Conservation (phyloP, 148 eudicot species). For the Vaccinium darrowii region DNA sequence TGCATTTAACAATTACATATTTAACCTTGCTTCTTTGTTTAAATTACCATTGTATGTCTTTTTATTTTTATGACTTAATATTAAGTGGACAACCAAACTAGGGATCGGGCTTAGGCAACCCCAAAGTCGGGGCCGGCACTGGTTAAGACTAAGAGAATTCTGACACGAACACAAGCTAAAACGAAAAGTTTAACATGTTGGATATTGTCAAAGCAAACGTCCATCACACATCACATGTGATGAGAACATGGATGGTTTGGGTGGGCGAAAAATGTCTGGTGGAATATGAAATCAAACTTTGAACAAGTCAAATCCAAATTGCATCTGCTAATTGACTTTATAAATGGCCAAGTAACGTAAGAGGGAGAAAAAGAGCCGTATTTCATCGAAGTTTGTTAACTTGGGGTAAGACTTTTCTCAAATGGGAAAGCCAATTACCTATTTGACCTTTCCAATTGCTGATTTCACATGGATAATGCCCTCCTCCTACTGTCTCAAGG, state of each 20-base stretch:
- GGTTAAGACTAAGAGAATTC: too few relatives aligned
- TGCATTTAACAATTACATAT: too few relatives aligned
- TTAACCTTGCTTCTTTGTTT: too few relatives aligned
- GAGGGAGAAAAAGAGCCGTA: neutral
- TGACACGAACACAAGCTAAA: too few relatives aligned
- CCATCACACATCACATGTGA: neutral
- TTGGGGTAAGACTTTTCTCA: neutral
- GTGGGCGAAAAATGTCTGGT: slow-evolving; percentile 5
- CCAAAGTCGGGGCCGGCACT: too few relatives aligned
- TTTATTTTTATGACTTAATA: too few relatives aligned
- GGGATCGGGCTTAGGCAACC: too few relatives aligned
- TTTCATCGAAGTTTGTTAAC: neutral
- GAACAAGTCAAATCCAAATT: neutral
- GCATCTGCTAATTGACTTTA: neutral
- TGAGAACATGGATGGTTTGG: neutral
- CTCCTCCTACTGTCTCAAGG: neutral
- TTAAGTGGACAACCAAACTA: too few relatives aligned
- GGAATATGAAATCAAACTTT: neutral
- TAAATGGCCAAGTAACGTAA: neutral
- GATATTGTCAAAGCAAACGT: too few relatives aligned
- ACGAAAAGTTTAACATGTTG: too few relatives aligned
- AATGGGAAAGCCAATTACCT: neutral
- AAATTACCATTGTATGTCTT: too few relatives aligned
- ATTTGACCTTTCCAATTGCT: neutral
- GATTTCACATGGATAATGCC: neutral